Conservation (phyloP, 306 rosid genomes). For the Pyrus bretschneideri region DNA sequence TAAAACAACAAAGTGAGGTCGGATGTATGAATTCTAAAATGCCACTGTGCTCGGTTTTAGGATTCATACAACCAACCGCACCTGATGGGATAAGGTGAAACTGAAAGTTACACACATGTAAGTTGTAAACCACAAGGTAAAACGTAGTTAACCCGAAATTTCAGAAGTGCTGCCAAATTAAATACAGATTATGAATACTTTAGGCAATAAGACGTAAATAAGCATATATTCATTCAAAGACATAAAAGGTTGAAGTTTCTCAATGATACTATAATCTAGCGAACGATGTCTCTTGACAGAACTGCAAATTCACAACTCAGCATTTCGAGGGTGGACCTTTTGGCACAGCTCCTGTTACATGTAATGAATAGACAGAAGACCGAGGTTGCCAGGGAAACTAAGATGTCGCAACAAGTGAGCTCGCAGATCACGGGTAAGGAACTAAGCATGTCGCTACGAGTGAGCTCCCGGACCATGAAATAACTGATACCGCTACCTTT, state of each 20-base stretch:
- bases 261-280: neutral
- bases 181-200: too few relatives aligned
- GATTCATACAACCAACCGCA: too few relatives aligned
- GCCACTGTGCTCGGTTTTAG: too few relatives aligned
- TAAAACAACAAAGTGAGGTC: too few relatives aligned
- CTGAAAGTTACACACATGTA: too few relatives aligned
- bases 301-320: neutral
- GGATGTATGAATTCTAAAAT: too few relatives aligned
- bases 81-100: too few relatives aligned
- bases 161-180: neutral
- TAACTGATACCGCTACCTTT: neutral
- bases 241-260: neutral
- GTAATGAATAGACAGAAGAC: neutral
- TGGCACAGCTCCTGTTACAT: slow-evolving; percentile 4
- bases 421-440: neutral
- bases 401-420: neutral
- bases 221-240: neutral
- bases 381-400: neutral
- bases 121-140: too few relatives aligned
- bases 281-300: neutral
- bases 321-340: neutral
- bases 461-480: neutral
- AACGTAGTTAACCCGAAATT: neutral
- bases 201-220: neutral
- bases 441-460: neutral